Evolutionary conservation across 108 stramenopile genomes (phyloP).

Genomic region (Conticribra weissflogii): DNA sequence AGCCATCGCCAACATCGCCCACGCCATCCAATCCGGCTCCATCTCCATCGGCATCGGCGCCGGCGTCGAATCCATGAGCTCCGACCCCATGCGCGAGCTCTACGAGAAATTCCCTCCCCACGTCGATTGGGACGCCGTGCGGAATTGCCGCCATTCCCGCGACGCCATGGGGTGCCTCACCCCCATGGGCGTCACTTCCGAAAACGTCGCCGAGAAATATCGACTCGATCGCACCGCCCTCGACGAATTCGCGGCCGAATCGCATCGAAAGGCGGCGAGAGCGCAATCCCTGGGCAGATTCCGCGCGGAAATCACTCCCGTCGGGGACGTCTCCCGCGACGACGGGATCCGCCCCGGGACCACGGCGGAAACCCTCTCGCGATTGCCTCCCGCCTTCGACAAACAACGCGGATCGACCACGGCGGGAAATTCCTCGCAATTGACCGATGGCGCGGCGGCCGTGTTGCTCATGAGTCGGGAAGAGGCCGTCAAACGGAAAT

Average conservation of each 20-base stretch:
- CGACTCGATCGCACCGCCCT: slow-evolving; percentile 67
- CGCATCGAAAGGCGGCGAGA: slow-evolving; percentile 84
- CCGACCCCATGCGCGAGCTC: slow-evolving; percentile 67
- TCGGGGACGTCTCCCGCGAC: slow-evolving; percentile 76
- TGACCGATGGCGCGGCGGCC: slow-evolving; percentile 97
- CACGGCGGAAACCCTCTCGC: slow-evolving; percentile 70
- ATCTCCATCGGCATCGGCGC: slow-evolving; percentile 91
- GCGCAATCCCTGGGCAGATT: slow-evolving; percentile 87
- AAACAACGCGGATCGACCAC: slow-evolving; percentile 85
- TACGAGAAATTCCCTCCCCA: slow-evolving; percentile 59
- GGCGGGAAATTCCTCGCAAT: slow-evolving; percentile 92
- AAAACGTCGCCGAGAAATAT: slow-evolving; percentile 88
- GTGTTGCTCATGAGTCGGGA: slow-evolving; percentile 87
- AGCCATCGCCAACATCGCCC: slow-evolving; percentile 90
- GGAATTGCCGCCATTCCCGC: slow-evolving; percentile 15
- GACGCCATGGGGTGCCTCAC: slow-evolving; percentile 89
- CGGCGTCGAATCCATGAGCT: slow-evolving; percentile 94
- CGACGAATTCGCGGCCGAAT: slow-evolving; percentile 88
- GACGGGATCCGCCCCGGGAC: slow-evolving; percentile 92
- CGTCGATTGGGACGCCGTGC: slow-evolving; percentile 77
- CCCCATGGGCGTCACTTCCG: slow-evolving; percentile 97
- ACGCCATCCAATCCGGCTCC: slow-evolving; percentile 72
- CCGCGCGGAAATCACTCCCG: slow-evolving; percentile 87
- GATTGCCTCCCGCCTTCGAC: slow-evolving; percentile 87
- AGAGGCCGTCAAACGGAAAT: slow-evolving; percentile 65